Conservation (phyloP, 2,329 filamentous ascomycete genomes). For the Fusarium fujikuroi region DNA sequence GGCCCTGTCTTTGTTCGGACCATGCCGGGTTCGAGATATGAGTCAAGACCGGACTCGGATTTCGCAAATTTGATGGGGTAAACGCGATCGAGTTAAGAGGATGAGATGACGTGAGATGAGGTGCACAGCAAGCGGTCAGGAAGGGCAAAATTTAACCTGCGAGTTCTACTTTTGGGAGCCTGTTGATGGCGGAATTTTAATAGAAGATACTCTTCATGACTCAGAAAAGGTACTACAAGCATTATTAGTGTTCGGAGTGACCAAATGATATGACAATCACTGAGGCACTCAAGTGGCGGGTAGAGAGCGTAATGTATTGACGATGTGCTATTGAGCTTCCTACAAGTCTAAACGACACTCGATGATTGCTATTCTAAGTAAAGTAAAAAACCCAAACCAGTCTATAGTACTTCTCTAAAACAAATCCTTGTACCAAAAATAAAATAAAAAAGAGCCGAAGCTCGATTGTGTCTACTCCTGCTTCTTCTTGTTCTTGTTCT, state of each 20-base stretch:
- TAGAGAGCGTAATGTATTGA: neutral
- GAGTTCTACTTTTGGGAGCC: too few relatives aligned
- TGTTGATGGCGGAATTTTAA: neutral
- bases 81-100: too few relatives aligned
- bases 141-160: too few relatives aligned
- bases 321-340: neutral
- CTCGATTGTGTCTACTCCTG: neutral
- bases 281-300: neutral
- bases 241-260: too few relatives aligned
- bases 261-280: neutral
- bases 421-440: neutral
- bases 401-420: slow-evolving; percentile 12
- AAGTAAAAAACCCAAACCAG: slow-evolving; percentile 3
- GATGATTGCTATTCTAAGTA: slow-evolving; percentile 3
- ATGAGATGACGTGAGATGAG: too few relatives aligned
- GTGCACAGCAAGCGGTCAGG: too few relatives aligned
- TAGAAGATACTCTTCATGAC: neutral
- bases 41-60: too few relatives aligned
- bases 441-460: slow-evolving; percentile 4
- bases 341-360: neutral
- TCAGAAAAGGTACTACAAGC: neutral
- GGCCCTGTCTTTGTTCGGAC: too few relatives aligned
- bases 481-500: slow-evolving; percentile 47
- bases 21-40: too few relatives aligned
- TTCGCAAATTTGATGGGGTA: too few relatives aligned